Evolutionary conservation across 805 yeast genomes (phyloP).

Genomic region (Komagataella pastoris): DNA sequence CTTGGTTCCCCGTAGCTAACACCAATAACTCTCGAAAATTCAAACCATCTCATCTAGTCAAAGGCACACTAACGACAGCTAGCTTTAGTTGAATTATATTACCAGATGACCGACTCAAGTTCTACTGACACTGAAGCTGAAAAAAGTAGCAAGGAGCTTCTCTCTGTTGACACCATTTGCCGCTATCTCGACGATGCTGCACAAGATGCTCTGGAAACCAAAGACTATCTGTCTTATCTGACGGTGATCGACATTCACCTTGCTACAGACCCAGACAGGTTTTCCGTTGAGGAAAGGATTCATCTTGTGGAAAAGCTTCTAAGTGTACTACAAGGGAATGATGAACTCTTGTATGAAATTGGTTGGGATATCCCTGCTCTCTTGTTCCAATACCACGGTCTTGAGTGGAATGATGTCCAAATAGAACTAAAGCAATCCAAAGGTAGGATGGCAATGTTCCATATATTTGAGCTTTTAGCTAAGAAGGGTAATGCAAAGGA

Average conservation of each 20-base stretch:
- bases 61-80: neutral
- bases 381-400: constrained; percentile 20
- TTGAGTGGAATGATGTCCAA: constrained; percentile 28
- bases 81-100: neutral
- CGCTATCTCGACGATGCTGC: constrained; percentile 12
- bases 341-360: constrained; percentile 44
- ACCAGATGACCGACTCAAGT: neutral
- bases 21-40: neutral
- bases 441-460: constrained; percentile 22
- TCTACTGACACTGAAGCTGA: neutral
- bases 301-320: constrained; percentile 31
- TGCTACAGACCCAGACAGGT: constrained; percentile 28
- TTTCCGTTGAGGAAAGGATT: constrained; percentile 34
- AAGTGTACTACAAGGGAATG: constrained; percentile 28
- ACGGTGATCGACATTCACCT: constrained; percentile 56
- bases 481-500: constrained; percentile 71
- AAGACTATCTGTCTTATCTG: constrained; percentile 60
- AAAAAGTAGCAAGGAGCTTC: neutral
- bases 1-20: constrained; percentile 1
- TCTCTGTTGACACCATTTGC: neutral
- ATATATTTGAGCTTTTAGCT: constrained; percentile 51
- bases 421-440: constrained; percentile 28
- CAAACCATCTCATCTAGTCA: neutral
- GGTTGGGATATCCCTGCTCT: constrained; percentile 90
- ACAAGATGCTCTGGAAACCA: constrained; percentile 21